Base-by-base conservation (phyloP, 306 rosid genomes). In the Gynostemma pentaphyllum region DNA sequence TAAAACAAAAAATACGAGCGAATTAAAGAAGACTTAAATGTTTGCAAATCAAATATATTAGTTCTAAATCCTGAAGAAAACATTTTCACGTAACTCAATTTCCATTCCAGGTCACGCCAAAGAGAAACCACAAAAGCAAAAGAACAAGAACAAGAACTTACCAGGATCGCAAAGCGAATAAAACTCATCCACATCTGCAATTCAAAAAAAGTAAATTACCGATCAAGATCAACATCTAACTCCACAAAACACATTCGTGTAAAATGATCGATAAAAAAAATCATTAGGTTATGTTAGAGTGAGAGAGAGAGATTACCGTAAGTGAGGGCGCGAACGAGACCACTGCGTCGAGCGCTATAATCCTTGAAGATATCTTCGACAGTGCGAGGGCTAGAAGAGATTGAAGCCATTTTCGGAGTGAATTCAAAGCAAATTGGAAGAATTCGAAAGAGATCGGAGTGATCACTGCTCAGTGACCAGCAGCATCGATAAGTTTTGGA, bases 351-450 rank as follows among this genome's bases (percentile, higher is more conserved):
- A 56, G 85, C 85, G 52, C 66, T 64, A 76, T 66, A 84, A 76
- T 81, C 90, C 74, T 77, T 81, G 80, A 79, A 84, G 79, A 81
- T 84, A 28, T 76, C 87, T 65, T 84, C 87, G 14, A 81, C 85
- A 52, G 81, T 19, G 57, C 80, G 78, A 70, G 83, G 81, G 65
- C 76, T 76, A 22, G 74, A 40, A 45, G 76, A 48, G 22, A 71
- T 61, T 23, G 78, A 73, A 69, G 78, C 78, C 81, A 72, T 72
- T 15, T 26, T 42, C 8, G 10, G 36, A 66, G 41, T 3, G 22
- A 61, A 41, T 2, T 39, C 23, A 7, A 7, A 9, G 49, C 36
- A 40, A 23, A 39, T 37, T 61, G 39, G 66, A 14, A 61, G 36
- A 61, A 61, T 19, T 61, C 19, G 49, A 40, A n/a, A 40, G 50